These are phyloP conservation scores for Calonectria pteridis DNA, from an alignment of 2,329 filamentous ascomycete species.

Conservation along the genomic window DNA sequence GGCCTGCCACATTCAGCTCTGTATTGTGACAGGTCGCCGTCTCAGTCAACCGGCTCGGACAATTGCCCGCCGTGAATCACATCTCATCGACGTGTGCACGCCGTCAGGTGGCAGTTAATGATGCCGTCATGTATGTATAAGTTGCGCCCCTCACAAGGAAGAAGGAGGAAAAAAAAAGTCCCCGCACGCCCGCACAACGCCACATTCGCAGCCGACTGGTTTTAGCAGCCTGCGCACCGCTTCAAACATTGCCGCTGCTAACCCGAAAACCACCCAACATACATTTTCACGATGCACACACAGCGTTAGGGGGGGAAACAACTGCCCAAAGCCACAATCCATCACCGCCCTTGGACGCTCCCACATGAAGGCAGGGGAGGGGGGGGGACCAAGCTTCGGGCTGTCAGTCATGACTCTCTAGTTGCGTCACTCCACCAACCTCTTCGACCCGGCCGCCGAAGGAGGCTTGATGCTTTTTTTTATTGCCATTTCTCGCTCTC, in stretches of 20 bases:
- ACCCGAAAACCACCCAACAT: neutral
- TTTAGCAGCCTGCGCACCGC: neutral
- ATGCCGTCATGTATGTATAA: neutral
- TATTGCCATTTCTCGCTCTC: neutral
- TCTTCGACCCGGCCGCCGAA: neutral
- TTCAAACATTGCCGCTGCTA: neutral
- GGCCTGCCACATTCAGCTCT: neutral
- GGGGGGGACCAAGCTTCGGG: too few relatives aligned
- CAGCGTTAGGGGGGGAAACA: neutral
- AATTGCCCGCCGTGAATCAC: neutral
- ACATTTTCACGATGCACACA: neutral
- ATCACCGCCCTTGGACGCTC: neutral
- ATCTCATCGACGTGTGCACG: neutral
- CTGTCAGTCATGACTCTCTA: neutral
- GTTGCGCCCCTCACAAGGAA: neutral
- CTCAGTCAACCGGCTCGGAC: neutral
- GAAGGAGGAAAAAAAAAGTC: neutral
- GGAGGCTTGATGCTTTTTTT: neutral
- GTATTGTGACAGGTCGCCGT: slow-evolving; percentile 1
- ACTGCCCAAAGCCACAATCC: neutral
- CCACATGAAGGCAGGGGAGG: slow-evolving; percentile 3
- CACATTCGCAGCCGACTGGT: neutral
- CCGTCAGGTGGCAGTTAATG: neutral
- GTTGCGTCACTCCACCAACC: neutral
- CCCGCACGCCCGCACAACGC: neutral